A percentile compares a stretch with the other conserved stretches of the same genome.
These are phyloP conservation scores for Phlebiopsis gigantea DNA, from an alignment of 768 basidiomycete species.

Conservation along the genomic window DNA sequence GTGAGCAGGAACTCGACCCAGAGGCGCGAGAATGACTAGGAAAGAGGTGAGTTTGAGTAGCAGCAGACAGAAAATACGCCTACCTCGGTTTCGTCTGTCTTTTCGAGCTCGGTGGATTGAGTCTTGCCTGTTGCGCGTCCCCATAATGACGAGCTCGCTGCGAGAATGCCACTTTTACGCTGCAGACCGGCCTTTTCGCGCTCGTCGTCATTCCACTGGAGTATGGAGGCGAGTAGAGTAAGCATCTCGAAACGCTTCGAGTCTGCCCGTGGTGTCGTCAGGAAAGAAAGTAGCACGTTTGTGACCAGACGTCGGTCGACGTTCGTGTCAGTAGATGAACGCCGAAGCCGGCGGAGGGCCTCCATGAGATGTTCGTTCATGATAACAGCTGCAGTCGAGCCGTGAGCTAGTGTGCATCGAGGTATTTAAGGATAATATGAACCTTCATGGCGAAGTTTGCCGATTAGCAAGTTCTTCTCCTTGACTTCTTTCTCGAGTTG, in stretches of 20 bases:
- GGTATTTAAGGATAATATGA: too few species aligned
- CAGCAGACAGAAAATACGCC: conserved; percentile 8
- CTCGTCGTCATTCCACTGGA: conserved; percentile 91
- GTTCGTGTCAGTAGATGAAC: conserved; percentile 77
- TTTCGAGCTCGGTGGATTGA: conserved; percentile 57
- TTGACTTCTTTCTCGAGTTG: conserved; percentile 87
- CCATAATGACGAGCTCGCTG: conserved; percentile 22
- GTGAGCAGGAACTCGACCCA: conserved; percentile 98
- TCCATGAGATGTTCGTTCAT: conserved; percentile 98
- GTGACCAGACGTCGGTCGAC: conserved; percentile 93
- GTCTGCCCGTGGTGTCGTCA: conserved; percentile 87
- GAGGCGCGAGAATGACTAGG: conserved; percentile 94
- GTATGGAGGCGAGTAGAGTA: conserved; percentile 76
- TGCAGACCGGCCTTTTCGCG: conserved; percentile 88
- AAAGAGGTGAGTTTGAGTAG: not conserved
- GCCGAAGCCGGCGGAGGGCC: conserved; percentile 89
- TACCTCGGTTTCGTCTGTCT: conserved; percentile 83
- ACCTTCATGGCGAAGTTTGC: conserved; percentile 95
- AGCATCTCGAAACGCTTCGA: conserved; percentile 97
- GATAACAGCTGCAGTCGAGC: conserved; percentile 60
- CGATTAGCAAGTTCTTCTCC: conserved; percentile 93
- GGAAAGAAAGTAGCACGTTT: conserved; percentile 87
- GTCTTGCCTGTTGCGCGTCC: conserved; percentile 26
- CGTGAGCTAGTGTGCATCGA: not conserved
- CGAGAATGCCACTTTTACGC: conserved; percentile 32